Evolutionary conservation across 169 alveolate genomes (phyloP), one percentile per base, ranked within the genome.

Genomic region (Plasmodium vinckei): DNA sequence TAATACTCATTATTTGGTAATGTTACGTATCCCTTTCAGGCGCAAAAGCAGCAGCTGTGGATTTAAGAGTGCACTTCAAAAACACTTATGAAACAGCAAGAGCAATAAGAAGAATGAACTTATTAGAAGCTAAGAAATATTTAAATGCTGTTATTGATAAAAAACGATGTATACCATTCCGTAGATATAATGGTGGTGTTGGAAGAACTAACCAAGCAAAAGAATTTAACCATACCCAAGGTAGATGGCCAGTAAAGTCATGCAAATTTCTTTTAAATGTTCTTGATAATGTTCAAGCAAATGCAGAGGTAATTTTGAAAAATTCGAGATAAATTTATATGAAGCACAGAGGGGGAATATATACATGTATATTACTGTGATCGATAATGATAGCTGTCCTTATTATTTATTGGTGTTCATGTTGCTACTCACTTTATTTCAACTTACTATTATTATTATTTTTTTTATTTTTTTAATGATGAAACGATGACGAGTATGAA

Each of bases 191-290:
- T 92, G 99, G 99, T 60, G 98, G 99, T 59, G 97, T 97, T 27
- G 99, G 99, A 73, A 97, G 99, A 89, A 96, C 98, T 54, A 98
- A 99, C 27, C 98, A 98, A 95, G 99, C 99, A 57, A 97, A 97
- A 93, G 97, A 92, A 88, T 98, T 95, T 93, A 97, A 97, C 82
- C 94, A 91, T 86, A 96, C 99, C 23, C 98, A 97, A 94, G 99
- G 99, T 27, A 95, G 99, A 87, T 98, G 99, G 98, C 99, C 99
- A 12, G 99, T 96, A 73, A 98, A 98, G 94, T 96, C 99, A 13
- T 97, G 99, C 91, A 96, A 95, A 92, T 87, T 97, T 92, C 87
- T 98, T 21, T 87, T 97, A 77, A 97, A 95, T 87, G 96, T 98
- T 47, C 95, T 98, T 68, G 94, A 94, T 64, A 98, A 98, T 92